phyloP scores from a whole-genome alignment of 176 grass and related monocot genomes.

The Oryza rufipogon region DNA sequence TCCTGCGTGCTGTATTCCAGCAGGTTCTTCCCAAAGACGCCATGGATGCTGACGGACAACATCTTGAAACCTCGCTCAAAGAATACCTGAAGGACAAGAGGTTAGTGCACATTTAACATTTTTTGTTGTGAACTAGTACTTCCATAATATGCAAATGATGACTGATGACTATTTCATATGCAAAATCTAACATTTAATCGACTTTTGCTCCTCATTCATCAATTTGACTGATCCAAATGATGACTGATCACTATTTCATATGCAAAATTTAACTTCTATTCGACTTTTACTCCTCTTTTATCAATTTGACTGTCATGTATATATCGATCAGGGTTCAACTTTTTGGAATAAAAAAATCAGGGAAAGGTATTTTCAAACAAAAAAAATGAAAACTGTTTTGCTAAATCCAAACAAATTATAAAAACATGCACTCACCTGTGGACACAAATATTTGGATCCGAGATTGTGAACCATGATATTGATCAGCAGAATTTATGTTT shows the following conservation, averaged over 20 bases:
- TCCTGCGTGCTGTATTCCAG: not conserved
- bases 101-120: not conserved
- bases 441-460: not conserved
- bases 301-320: not conserved
- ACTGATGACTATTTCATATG: too few species aligned
- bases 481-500: too few species aligned
- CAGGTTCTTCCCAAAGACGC: conserved; percentile 14
- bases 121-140: too few species aligned
- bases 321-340: not conserved
- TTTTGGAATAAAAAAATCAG: not conserved
- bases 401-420: not conserved
- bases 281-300: too few species aligned
- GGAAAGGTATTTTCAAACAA: not conserved
- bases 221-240: too few species aligned
- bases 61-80: conserved; percentile 14
- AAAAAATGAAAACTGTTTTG: not conserved
- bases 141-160: too few species aligned
- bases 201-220: too few species aligned
- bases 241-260: too few species aligned
- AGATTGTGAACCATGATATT: too few species aligned
- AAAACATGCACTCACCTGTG: too few species aligned
- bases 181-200: too few species aligned
- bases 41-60: conserved; percentile 16
- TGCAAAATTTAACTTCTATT: too few species aligned
- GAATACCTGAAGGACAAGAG: conserved; percentile 5